A percentile compares a stretch with the other conserved stretches of the same genome.
Evolutionary conservation across 306 rosid genomes (phyloP).

Genomic region (Betula pendula): DNA sequence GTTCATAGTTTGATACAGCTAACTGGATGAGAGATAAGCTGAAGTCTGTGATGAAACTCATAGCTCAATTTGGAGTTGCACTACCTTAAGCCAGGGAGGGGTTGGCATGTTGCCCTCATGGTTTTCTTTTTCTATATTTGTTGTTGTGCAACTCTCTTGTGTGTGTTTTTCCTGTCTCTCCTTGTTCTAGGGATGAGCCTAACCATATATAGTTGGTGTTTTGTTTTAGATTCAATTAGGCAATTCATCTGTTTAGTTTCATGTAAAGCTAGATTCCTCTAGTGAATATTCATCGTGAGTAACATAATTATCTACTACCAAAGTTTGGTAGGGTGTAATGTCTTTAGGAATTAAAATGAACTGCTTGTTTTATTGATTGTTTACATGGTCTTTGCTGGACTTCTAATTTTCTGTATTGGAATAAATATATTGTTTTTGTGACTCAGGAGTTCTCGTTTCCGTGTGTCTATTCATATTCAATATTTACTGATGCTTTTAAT

Average conservation of each 20-base stretch:
- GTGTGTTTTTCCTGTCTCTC: constrained; percentile 1
- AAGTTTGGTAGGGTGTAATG: background rate
- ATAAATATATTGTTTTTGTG: too few relatives aligned
- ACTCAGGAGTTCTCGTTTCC: background rate
- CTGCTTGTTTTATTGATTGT: background rate
- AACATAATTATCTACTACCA: background rate
- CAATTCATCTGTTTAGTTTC: background rate
- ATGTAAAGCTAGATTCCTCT: background rate
- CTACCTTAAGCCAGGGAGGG: background rate
- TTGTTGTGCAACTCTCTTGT: background rate
- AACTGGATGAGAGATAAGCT: constrained; percentile 1
- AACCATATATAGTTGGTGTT: background rate
- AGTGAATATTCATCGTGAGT: too few relatives aligned
- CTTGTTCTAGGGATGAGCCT: background rate
- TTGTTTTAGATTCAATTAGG: background rate
- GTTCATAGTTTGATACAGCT: background rate
- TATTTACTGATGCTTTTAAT: background rate
- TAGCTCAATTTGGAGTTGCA: background rate
- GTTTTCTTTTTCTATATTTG: background rate
- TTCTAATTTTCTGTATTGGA: background rate
- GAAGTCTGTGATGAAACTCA: background rate
- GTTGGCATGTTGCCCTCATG: background rate
- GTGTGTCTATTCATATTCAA: background rate
- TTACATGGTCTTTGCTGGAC: background rate
- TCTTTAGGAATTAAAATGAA: background rate